These are phyloP conservation scores for Chlorella sp. DNA, from an alignment of 139 green algal genomes.

Conservation along the genomic window DNA sequence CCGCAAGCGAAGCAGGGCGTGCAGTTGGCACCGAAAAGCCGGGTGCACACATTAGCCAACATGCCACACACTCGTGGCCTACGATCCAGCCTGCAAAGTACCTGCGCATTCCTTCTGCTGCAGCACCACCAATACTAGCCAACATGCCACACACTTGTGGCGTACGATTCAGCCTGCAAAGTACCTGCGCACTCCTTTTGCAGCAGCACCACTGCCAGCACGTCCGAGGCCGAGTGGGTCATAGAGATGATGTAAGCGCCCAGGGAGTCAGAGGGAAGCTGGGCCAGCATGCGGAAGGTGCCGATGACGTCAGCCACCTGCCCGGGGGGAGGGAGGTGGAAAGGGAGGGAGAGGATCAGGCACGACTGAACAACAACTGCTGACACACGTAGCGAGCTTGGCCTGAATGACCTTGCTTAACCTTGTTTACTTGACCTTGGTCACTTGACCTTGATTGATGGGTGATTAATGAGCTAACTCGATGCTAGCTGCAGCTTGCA, in stretches of 20 bases:
- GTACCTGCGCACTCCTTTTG: slow-evolving; percentile 68
- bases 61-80: neutral
- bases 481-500: too few relatives aligned
- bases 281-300: slow-evolving; percentile 78
- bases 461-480: too few relatives aligned
- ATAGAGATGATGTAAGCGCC: slow-evolving; percentile 98
- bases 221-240: slow-evolving; percentile 85
- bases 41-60: neutral
- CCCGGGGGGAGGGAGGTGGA: neutral
- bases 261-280: slow-evolving; percentile 70
- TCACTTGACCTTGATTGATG: too few relatives aligned
- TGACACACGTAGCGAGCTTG: too few relatives aligned
- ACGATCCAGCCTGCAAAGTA: neutral
- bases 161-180: too few relatives aligned
- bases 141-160: neutral
- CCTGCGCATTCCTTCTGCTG: slow-evolving; percentile 78
- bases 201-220: slow-evolving; percentile 95
- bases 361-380: too few relatives aligned
- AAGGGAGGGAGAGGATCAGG: neutral
- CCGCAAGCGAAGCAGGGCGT: too few relatives aligned
- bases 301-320: slow-evolving; percentile 83
- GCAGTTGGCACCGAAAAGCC: too few relatives aligned
- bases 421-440: too few relatives aligned
- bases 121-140: slow-evolving; percentile 83
- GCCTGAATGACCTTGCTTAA: too few relatives aligned